phyloP scores from a whole-genome alignment of 164 flowering plant species.

The Aristolochia californica region DNA sequence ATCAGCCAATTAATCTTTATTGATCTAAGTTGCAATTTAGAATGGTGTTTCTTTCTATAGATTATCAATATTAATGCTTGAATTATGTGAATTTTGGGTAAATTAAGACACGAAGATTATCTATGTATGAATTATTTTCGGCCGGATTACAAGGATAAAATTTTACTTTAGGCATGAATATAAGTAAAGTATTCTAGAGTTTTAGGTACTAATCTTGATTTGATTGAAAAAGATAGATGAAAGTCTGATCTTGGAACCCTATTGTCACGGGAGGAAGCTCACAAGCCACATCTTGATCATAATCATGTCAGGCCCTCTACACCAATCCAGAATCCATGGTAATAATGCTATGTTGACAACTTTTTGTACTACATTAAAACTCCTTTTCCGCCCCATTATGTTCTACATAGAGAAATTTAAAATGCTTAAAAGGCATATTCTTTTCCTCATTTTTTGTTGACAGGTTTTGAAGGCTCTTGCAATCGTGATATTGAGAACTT shows the following conservation, averaged over 20 bases:
- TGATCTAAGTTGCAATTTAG: neutral
- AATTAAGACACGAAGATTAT: no score
- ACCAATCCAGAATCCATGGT: constrained; percentile 42
- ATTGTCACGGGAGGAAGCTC: neutral
- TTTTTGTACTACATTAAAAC: neutral
- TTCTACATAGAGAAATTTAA: no score
- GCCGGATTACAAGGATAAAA: no score
- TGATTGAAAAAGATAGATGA: no score
- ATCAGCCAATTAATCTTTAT: no score
- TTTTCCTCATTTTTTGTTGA: neutral
- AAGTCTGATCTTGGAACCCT: neutral
- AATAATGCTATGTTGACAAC: constrained; percentile 7
- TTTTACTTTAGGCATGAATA: no score
- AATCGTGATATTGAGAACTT: constrained; percentile 74
- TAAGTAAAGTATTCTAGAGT: no score
- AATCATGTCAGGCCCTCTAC: constrained; percentile 36
- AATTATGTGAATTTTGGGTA: neutral
- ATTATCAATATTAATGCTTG: neutral
- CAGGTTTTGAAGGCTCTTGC: constrained; percentile 53
- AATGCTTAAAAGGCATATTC: no score
- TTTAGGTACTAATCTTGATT: no score
- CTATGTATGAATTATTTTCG: no score
- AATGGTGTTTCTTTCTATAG: neutral
- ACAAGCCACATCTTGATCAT: neutral
- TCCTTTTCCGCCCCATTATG: no score